Evolutionary conservation across 148 eudicot species (phyloP).

Genomic region (Linanthus parryae): DNA sequence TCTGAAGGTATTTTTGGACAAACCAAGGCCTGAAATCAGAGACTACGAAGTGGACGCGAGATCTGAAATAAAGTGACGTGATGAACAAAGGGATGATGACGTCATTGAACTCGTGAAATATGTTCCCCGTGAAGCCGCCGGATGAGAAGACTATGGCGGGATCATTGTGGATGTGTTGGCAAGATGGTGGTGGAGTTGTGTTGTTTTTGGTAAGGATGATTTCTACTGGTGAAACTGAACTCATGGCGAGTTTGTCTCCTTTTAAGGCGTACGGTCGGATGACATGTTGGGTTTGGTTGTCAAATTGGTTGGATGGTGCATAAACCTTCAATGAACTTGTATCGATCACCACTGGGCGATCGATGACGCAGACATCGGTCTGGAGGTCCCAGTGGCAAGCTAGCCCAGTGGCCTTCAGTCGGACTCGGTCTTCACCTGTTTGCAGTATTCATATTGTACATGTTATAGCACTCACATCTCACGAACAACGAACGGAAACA

Average conservation of each 20-base stretch:
- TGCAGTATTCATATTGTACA: background rate
- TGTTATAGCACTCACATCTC: too few species aligned
- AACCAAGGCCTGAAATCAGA: conserved; percentile 30
- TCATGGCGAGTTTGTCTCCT: conserved; percentile 32
- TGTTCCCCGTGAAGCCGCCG: conserved; percentile 42
- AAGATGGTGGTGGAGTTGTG: conserved; percentile 27
- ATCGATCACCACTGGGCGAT: conserved; percentile 22
- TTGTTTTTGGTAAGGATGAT: conserved; percentile 24
- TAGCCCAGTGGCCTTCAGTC: conserved; percentile 27
- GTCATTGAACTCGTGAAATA: conserved; percentile 51
- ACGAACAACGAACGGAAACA: background rate
- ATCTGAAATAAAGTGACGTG: conserved; percentile 34
- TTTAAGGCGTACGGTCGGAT: conserved; percentile 46
- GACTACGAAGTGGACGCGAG: conserved; percentile 27
- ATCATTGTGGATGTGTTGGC: conserved; percentile 37
- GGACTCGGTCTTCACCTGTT: conserved; percentile 19
- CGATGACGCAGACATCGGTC: conserved; percentile 26
- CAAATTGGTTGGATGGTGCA: conserved; percentile 11
- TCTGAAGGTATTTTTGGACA: conserved; percentile 20
- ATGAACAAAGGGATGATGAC: conserved; percentile 50
- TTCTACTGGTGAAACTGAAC: conserved; percentile 35
- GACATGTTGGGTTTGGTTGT: background rate
- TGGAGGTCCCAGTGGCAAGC: conserved; percentile 23
- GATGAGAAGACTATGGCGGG: conserved; percentile 59
- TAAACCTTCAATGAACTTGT: conserved; percentile 14